A percentile compares a stretch with the other conserved stretches of the same genome.
phyloP scores from a whole-genome alignment of 345 rosid genomes.

The Linum lewisii region DNA sequence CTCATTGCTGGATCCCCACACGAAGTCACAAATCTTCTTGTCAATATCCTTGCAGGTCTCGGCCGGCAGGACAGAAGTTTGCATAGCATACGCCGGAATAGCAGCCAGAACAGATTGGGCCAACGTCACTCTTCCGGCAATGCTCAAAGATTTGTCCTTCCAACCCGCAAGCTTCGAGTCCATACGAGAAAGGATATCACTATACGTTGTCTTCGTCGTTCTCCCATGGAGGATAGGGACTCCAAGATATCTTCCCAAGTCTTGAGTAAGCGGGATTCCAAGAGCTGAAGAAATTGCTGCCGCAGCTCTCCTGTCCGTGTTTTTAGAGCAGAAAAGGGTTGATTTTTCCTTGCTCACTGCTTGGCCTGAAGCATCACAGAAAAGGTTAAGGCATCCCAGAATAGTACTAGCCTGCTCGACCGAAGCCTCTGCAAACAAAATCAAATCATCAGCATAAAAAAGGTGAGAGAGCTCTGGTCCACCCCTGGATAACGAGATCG shows the following conservation, averaged over 20 bases:
- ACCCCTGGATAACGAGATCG: not conserved
- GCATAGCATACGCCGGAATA: not conserved
- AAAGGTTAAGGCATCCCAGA: not conserved
- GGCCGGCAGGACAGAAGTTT: not conserved
- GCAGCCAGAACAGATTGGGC: not conserved
- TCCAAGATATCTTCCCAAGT: no score
- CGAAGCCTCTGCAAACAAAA: not conserved
- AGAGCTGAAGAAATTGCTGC: not conserved
- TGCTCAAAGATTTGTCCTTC: not conserved
- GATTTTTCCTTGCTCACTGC: no score
- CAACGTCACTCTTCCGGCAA: not conserved
- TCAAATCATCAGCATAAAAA: no score
- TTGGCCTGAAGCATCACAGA: not conserved
- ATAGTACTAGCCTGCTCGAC: not conserved
- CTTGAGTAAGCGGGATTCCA: not conserved
- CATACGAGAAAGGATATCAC: not conserved
- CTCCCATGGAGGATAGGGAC: not conserved
- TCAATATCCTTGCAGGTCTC: not conserved
- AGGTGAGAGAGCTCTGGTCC: not conserved
- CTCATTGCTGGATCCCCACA: not conserved
- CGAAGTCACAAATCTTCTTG: not conserved
- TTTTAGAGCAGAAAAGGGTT: not conserved
- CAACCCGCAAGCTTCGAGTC: not conserved
- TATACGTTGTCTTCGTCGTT: not conserved
- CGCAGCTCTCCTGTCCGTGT: not conserved